Base-by-base conservation (phyloP, 345 rosid genomes). In the Hypericum perforatum region DNA sequence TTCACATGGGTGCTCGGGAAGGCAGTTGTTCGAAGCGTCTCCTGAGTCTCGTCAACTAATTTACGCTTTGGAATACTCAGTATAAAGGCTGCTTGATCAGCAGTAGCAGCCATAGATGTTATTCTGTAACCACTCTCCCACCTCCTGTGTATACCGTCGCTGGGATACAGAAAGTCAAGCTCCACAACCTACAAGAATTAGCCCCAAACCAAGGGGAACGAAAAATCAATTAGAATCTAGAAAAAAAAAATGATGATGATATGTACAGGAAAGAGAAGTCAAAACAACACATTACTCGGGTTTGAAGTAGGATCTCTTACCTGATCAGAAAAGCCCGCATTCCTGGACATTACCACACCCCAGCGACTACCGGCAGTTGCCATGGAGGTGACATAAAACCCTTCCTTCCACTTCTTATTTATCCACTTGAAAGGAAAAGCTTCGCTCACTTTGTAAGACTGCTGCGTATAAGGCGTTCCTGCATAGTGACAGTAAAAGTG, bases 391-490 rank as follows among this genome's bases (percentile, higher is more conserved):
- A 91, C 96, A 58, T 87, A 94, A 68, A 91, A 91, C 7, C 98
- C 98, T 78, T 91, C 98, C 72, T 91, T 91, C 95, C 98, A 91
- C 74, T 91, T 91, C 71, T 91, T 91, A 49, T 87, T 91, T 65
- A 91, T 91, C 98, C 98, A 91, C 63, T 86, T 91, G 70, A 82
- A 91, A 48, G 98, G 98, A 64, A 91, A 91, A 40, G 96, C 79
- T 66, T 91, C 96, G 45, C 98, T 91, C 52, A 91, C 98, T 86
- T 90, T 90, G 77, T 91, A 91, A 6, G 98, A 91, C 61, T 91
- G 98, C 71, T 91, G 98, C 47, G 95, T 86, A 62, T 84, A 91
- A 42, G 95, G 85, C 56, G 96, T 87, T 65, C 98, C 97, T 90
- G 57, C 59, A 61, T 41, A 37, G 51, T 56, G 45, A 63, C 47